These are phyloP conservation scores for Penicillium sp. DNA, from an alignment of 2,329 filamentous ascomycete species.

Conservation along the genomic window DNA sequence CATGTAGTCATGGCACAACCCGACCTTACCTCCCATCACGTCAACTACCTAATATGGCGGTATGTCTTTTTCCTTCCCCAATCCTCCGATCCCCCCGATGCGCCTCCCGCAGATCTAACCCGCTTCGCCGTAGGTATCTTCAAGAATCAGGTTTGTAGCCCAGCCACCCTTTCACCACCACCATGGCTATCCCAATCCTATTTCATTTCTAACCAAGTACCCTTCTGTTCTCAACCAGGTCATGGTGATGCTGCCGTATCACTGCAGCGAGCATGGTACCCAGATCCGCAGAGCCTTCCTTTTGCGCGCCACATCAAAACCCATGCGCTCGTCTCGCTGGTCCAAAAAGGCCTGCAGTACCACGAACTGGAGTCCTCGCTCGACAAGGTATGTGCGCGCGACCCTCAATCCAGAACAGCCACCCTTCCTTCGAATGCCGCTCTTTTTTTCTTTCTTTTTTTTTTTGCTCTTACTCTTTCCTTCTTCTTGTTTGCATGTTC, in stretches of 20 bases:
- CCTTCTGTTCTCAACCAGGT: constrained; percentile 39
- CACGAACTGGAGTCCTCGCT: constrained; percentile 55
- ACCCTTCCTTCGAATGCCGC: background rate
- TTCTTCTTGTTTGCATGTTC: constrained; percentile 5
- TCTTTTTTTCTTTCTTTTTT: background rate
- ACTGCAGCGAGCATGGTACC: constrained; percentile 66
- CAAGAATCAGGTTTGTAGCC: constrained; percentile 57
- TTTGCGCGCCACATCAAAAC: constrained; percentile 64
- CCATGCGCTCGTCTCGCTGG: constrained; percentile 63
- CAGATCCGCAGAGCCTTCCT: constrained; percentile 63
- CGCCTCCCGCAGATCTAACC: constrained; percentile 22
- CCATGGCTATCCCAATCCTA: background rate
- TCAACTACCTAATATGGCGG: constrained; percentile 73
- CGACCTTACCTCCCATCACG: constrained; percentile 58
- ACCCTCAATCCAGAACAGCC: background rate
- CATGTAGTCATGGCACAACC: constrained; percentile 50
- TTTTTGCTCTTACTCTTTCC: background rate
- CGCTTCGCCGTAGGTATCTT: constrained; percentile 50
- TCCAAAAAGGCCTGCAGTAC: constrained; percentile 66
- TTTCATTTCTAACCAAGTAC: constrained; percentile 20
- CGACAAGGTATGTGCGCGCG: constrained; percentile 48
- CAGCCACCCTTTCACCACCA: constrained; percentile 2
- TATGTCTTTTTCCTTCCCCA: constrained; percentile 41
- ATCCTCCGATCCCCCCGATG: constrained; percentile 5
- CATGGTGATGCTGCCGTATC: constrained; percentile 64